Base-by-base conservation (phyloP, 164 flowering plant genomes). In the Berberis vulgaris region DNA sequence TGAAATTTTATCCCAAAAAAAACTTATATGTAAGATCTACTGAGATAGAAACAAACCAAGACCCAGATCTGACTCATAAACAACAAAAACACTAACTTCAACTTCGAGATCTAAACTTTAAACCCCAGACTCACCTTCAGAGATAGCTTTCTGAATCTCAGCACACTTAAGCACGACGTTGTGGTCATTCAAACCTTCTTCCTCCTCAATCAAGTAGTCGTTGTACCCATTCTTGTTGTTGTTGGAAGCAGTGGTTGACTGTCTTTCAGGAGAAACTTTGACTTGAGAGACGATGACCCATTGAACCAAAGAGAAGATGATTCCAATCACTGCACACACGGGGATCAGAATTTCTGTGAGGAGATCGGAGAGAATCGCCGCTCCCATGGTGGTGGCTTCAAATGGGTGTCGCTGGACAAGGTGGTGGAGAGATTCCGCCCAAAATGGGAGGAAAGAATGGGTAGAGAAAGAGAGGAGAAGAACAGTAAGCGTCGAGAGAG, bases 311-410 rank as follows among this genome's bases (percentile, higher is more conserved):
- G 96, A 77, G 77, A 86, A 86, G 39, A 65, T 68, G 45, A 88
- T 86, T 13, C 96, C 96, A 10, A 88, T 43, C 10, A 81, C 83
- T 40, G 93, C 87, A 56, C 90, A 84, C 1, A 75, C 83, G 68
- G 96, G 96, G 57, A 88, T 78, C 70, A 79, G 58, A 49, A 88
- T 83, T 80, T 86, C 78, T 58, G 96, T 79, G 39, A 71, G 82
- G 12, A 85, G 77, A 67, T 81, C 88, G 50, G 96, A 44, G 1
- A 70, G n/a, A 12, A 70, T 59, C 7, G 44, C 45, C 13, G 54
- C 64, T 26, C 26, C 26, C 26, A 26, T 26, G 26, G 26, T 26
- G 26, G 26, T 26, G 26, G 26, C 26, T 26, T 26, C 26, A 26
- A 26, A 26, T 26, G 26, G 26, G 26, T 26, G 26, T 26, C 26